phyloP scores from a whole-genome alignment of 2,329 filamentous ascomycete genomes.

The Blumeria hordei region DNA sequence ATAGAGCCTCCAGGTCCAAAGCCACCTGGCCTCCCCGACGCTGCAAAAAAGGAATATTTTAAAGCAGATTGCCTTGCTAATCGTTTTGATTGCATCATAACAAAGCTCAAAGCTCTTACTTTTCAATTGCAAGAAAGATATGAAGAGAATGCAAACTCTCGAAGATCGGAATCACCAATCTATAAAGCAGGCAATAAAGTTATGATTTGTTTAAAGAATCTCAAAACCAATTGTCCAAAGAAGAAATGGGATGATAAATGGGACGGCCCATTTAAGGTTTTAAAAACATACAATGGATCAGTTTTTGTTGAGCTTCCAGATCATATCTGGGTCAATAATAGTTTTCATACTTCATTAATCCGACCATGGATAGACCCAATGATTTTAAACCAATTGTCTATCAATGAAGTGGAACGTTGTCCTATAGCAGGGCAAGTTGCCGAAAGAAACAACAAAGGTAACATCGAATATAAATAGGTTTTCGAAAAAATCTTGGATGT shows the following conservation, averaged over 20 bases:
- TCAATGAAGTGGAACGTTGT: no score
- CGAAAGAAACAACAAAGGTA: background rate
- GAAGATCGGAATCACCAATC: background rate
- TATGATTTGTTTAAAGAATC: background rate
- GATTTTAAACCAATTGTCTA: no score
- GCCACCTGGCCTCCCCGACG: background rate
- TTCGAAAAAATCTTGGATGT: no score
- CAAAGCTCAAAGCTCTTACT: background rate
- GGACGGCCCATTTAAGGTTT: background rate
- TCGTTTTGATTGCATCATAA: background rate
- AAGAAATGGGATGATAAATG: no score
- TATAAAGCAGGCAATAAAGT: background rate
- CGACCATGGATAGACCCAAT: background rate
- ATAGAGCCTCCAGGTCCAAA: background rate
- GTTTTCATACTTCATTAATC: no score
- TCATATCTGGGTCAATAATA: no score
- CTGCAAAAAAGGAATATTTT: background rate
- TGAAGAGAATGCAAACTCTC: background rate
- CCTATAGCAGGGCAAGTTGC: background rate
- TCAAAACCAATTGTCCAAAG: no score
- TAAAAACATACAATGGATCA: background rate
- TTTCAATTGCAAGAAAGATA: background rate
- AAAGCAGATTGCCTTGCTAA: no score
- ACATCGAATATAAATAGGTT: background rate
- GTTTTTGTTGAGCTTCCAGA: no score